Base-by-base conservation (phyloP, 345 rosid species). In the Populus tremula region DNA sequence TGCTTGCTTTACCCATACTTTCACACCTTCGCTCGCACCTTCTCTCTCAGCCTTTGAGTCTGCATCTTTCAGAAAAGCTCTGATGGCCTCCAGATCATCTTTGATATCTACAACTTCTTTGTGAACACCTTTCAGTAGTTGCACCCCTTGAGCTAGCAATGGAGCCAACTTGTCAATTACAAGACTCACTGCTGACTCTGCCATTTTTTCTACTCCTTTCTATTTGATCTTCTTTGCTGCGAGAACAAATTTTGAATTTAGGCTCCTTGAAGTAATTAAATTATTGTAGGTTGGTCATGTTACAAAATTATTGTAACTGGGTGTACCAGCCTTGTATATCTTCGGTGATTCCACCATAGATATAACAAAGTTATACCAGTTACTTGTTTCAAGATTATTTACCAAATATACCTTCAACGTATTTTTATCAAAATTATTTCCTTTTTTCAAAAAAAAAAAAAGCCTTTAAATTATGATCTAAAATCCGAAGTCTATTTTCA, bases 1-100 rank as follows among this genome's bases (percentile, higher is more conserved):
- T n/a, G 83, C 39, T 68, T 83, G 84, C 76, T 80, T 76, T 18
- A 86, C 83, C 88, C 86, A 85, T 0, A 77, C 74, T 16, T 43
- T 85, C n/a, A 78, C 2, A 8, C 82, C 43, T 0, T 17, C 25
- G 18, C 38, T 36, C 5, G 67, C 75, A 0, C 69, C 77, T 0
- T 83, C 83, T 1, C 53, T 73, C 17, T 85, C 77, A 25, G 70
- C 82, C 13, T 75, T 53, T 12, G 77, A 36, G 53, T 86, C 85
- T 72, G 83, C 84, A 21, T 53, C 73, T 65, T 76, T 78, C 59
- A 86, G 70, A 74, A 82, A 65, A n/a, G 83, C 81, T 74, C 25
- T 35, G 47, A 77, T 73, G 39, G 23, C 31, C 6, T 69, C 76
- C 10, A 82, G 31, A 9, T 73, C 81, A 12, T 29, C 27, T 43